These are phyloP conservation scores for Rubus idaeus DNA, from an alignment of 306 rosid genomes.

Conservation along the genomic window DNA sequence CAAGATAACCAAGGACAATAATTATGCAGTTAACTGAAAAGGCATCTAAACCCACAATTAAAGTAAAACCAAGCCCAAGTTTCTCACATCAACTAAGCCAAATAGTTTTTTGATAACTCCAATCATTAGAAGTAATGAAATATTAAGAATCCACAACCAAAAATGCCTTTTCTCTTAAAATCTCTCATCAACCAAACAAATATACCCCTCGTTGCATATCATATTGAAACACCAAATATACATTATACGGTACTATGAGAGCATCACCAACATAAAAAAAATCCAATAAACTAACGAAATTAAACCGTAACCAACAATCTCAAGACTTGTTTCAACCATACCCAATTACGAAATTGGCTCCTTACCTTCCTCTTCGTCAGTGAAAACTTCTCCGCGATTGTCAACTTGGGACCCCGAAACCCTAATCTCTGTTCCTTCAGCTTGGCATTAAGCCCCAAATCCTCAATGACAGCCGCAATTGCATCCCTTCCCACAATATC, in stretches of 20 bases:
- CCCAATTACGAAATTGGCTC: constrained; percentile 5
- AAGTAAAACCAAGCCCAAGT: background rate
- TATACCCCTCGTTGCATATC: background rate
- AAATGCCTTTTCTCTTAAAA: background rate
- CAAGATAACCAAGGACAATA: background rate
- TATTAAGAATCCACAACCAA: background rate
- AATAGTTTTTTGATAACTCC: background rate
- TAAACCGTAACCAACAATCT: background rate
- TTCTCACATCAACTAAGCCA: background rate
- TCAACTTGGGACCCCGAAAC: constrained; percentile 69
- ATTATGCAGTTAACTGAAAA: constrained; percentile 2
- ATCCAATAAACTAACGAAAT: background rate
- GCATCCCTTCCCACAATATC: constrained; percentile 71
- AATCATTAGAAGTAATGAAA: background rate
- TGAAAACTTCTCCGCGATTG: constrained; percentile 63
- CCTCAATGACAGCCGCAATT: constrained; percentile 69
- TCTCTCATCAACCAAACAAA: background rate
- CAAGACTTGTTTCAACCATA: background rate
- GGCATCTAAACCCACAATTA: background rate
- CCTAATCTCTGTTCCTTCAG: constrained; percentile 79
- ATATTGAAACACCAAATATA: background rate
- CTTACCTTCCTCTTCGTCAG: constrained; percentile 69
- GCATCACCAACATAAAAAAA: background rate
- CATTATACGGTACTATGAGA: background rate
- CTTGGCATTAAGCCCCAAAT: constrained; percentile 73